Evolutionary conservation across 345 rosid species (phyloP), one percentile per base, ranked within the genome.

Genomic region (Turritis glabra): DNA sequence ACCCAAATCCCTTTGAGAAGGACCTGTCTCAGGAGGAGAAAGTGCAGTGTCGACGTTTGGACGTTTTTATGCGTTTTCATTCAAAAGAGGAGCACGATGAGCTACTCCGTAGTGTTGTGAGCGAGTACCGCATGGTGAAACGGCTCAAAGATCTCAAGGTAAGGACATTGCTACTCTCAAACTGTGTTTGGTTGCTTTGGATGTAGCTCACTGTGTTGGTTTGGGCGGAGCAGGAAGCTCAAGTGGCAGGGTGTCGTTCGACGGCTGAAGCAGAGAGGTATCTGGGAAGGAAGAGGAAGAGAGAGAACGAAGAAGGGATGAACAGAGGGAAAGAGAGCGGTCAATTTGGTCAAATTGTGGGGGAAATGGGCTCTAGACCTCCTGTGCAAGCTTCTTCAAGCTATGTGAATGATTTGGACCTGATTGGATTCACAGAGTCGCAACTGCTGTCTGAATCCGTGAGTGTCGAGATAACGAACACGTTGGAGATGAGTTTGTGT

Each of bases 81-180:
- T 87, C 96, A 7, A 95, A 95, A 81, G 96, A 92, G 76, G 98
- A 92, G 78, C 94, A 95, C 12, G 91, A 90, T 0, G 97, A 88
- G 38, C 76, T 95, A 83, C 89, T 95, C 78, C 87, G 81, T 73
- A 85, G 83, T 47, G 85, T 90, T 50, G 72, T 92, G 6, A 54
- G 81, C 5, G 99, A 95, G 87, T 90, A 86, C 69, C 87, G 96
- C 53, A 87, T 85, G 64, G 76, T 81, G 81, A 89, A 82, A 80
- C 89, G 89, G 74, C 84, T 95, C 40, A 85, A 85, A 80, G 91
- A 88, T 76, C 88, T 95, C 25, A 89, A 89, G 87, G 99, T 90
- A 81, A 60, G 30, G 59, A 43, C 40, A 37, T 57, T 48, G 12
- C 8, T 58, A 27, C 37, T 53, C 33, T 72, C 41, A 33, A 38